These are phyloP conservation scores for Miscanthus lutarioriparius DNA, from an alignment of 176 grass and related monocot genomes.

Conservation along the genomic window DNA sequence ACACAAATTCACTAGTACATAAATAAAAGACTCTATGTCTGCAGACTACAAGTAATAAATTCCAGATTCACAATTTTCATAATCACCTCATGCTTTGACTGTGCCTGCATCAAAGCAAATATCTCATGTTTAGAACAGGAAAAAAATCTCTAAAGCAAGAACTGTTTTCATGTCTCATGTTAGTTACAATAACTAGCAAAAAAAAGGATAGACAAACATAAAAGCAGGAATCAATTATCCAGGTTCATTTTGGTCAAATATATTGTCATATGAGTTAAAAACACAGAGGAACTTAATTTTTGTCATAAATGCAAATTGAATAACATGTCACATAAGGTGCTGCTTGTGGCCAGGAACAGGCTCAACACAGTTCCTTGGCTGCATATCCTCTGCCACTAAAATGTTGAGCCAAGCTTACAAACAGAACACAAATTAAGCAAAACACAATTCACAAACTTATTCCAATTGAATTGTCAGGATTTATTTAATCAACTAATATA, in stretches of 20 bases:
- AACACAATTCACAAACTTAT: neutral
- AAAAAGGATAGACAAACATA: conserved; percentile 8
- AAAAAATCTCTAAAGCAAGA: neutral
- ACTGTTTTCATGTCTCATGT: neutral
- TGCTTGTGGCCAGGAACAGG: neutral
- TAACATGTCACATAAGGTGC: neutral
- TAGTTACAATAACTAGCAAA: neutral
- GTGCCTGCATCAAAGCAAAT: neutral
- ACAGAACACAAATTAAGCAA: neutral
- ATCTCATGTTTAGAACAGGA: conserved; percentile 3
- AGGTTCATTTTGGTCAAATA: conserved; percentile 32
- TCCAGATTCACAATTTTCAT: too few relatives aligned
- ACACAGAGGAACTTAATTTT: neutral
- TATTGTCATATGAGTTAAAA: neutral
- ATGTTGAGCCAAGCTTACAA: neutral
- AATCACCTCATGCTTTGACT: neutral
- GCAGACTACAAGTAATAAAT: too few relatives aligned
- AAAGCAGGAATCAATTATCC: conserved; percentile 20
- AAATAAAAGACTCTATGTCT: too few relatives aligned
- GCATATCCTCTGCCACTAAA: neutral
- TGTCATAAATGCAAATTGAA: conserved; percentile 26
- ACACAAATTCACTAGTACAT: too few relatives aligned
- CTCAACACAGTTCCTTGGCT: neutral
- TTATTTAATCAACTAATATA: conserved; percentile 36
- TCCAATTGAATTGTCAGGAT: conserved; percentile 24